Conservation (phyloP, 805 yeast genomes). For the Brettanomyces custersianus region DNA sequence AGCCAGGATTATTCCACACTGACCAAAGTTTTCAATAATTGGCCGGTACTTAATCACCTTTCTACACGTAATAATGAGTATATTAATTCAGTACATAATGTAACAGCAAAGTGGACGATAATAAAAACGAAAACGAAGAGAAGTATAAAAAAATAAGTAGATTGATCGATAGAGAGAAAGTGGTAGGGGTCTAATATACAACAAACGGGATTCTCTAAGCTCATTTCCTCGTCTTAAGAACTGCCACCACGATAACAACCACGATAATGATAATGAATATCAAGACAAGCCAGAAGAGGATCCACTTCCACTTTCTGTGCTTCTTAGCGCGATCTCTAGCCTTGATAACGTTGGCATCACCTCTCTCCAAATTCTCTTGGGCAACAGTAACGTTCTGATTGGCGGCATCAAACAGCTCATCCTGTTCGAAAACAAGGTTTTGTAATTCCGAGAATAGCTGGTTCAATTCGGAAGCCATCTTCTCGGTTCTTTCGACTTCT, state of each 20-base stretch:
- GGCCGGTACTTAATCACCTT: constrained; percentile 8
- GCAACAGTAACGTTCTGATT: constrained; percentile 77
- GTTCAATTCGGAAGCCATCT: constrained; percentile 90
- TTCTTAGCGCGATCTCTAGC: constrained; percentile 84
- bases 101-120: not conserved
- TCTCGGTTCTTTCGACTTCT: constrained; percentile 89
- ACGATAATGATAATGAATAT: constrained; percentile 65
- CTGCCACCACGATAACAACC: constrained; percentile 34
- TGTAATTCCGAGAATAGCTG: constrained; percentile 96
- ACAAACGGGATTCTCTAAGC: not conserved
- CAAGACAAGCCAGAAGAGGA: constrained; percentile 63
- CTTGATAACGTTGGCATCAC: constrained; percentile 86
- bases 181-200: no score
- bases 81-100: not conserved
- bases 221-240: not conserved
- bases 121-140: not conserved
- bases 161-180: not conserved
- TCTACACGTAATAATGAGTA: constrained; percentile 3
- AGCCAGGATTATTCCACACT: constrained; percentile 8
- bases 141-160: not conserved
- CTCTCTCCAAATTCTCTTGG: constrained; percentile 85
- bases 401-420: constrained; percentile 72
- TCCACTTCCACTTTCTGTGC: constrained; percentile 85
- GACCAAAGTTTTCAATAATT: constrained; percentile 1
- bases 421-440: constrained; percentile 91